Conservation (phyloP, 371 early-diverging fungal genomes). For the Mortierella sp. region DNA sequence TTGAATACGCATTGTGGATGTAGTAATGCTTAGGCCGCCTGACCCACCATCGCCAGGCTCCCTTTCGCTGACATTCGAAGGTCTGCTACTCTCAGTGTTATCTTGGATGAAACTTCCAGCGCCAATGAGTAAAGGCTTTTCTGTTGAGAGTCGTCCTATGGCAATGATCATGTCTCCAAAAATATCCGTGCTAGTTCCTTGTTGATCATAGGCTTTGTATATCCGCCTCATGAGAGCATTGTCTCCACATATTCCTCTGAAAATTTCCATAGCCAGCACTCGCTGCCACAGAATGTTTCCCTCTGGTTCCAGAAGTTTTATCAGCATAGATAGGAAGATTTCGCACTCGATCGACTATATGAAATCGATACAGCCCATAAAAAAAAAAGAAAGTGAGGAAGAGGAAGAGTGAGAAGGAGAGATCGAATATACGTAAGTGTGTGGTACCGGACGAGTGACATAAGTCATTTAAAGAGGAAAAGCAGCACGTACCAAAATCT, state of each 20-base stretch:
- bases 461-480: neutral
- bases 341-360: conserved; percentile 85
- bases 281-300: conserved; percentile 86
- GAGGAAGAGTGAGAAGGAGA: too few species aligned
- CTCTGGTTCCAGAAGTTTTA: conserved; percentile 84
- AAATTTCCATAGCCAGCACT: conserved; percentile 89
- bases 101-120: conserved; percentile 64
- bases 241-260: conserved; percentile 78
- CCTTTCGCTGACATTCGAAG: conserved; percentile 33
- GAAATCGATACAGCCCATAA: neutral
- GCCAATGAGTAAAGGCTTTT: conserved; percentile 79
- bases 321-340: conserved; percentile 91
- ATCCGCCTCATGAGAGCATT: conserved; percentile 71
- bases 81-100: conserved; percentile 25
- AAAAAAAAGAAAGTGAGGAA: neutral
- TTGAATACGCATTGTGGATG: conserved; percentile 79
- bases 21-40: conserved; percentile 62
- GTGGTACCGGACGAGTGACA: too few species aligned
- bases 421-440: too few species aligned
- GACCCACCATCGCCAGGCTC: conserved; percentile 37
- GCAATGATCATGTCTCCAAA: conserved; percentile 86
- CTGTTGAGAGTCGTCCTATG: conserved; percentile 82
- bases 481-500: conserved; percentile 67
- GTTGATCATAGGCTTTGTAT: conserved; percentile 82
- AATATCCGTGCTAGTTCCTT: conserved; percentile 77